Conservation (phyloP, 176 grass and related monocot genomes). For the Pharus latifolius region DNA sequence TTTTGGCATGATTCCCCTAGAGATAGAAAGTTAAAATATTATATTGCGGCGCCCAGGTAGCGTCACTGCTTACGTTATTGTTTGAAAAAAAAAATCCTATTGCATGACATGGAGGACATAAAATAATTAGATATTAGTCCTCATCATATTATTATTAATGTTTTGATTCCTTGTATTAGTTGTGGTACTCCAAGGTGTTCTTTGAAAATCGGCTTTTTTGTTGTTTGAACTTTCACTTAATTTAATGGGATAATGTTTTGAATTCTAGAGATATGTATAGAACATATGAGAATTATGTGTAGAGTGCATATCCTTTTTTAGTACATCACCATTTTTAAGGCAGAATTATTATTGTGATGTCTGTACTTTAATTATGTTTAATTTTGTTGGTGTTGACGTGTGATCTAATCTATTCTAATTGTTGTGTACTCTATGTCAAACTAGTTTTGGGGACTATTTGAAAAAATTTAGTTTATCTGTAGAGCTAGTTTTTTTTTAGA, state of each 20-base stretch:
- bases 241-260: conserved; percentile 18
- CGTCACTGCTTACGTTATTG: conserved; percentile 89
- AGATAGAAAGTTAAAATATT: conserved; percentile 34
- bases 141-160: conserved; percentile 8
- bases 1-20: conserved; percentile 45
- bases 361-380: too few relatives aligned
- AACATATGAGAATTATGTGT: background rate
- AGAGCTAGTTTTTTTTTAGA: too few relatives aligned
- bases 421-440: too few relatives aligned
- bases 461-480: too few relatives aligned
- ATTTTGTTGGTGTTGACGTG: too few relatives aligned
- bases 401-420: too few relatives aligned
- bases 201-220: conserved; percentile 12
- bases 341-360: background rate
- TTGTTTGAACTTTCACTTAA: conserved; percentile 8
- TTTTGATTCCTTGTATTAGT: conserved; percentile 51
- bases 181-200: conserved; percentile 19
- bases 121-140: background rate
- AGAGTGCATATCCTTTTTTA: conserved; percentile 19
- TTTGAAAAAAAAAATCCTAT: conserved; percentile 20
- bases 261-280: background rate
- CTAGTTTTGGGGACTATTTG: too few relatives aligned
- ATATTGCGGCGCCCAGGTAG: background rate
- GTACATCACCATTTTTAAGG: background rate
- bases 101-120: conserved; percentile 9